Evolutionary conservation across 1,139 yeast genomes (phyloP).

Genomic region (Magnusiomyces magnusii): DNA sequence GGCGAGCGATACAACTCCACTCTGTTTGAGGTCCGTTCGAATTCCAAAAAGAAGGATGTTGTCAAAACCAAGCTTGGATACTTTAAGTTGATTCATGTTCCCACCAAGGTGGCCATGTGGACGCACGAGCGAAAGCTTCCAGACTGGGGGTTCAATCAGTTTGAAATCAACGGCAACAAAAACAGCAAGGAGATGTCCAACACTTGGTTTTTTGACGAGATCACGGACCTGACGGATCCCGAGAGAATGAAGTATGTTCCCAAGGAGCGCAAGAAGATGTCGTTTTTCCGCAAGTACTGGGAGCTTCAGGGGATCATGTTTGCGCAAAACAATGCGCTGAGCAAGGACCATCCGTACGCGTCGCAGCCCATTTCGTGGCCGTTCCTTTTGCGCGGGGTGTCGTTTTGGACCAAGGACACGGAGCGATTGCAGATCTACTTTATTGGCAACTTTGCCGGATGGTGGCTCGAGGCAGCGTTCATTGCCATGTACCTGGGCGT

Average conservation of each 20-base stretch:
- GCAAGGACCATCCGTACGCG: constrained; percentile 92
- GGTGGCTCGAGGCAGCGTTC: constrained; percentile 77
- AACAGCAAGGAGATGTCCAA: constrained; percentile 60
- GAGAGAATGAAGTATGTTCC: constrained; percentile 51
- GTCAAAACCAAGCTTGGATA: constrained; percentile 65
- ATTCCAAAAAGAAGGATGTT: constrained; percentile 45
- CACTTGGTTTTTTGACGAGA: constrained; percentile 71
- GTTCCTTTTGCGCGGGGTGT: constrained; percentile 81
- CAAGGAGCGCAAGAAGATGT: constrained; percentile 45
- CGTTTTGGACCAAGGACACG: constrained; percentile 83
- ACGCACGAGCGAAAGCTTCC: constrained; percentile 81
- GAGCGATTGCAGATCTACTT: constrained; percentile 67
- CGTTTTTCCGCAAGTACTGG: constrained; percentile 80
- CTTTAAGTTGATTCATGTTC: constrained; percentile 68
- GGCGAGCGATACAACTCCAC: constrained; percentile 65
- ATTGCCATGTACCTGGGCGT: constrained; percentile 59
- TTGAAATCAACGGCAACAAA: constrained; percentile 93
- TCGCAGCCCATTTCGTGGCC: constrained; percentile 95
- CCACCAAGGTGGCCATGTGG: constrained; percentile 93
- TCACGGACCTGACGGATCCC: constrained; percentile 55
- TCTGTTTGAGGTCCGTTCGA: constrained; percentile 63
- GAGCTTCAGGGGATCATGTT: constrained; percentile 88
- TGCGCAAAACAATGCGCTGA: constrained; percentile 78
- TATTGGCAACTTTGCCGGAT: constrained; percentile 84
- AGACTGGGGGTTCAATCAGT: constrained; percentile 90